Evolutionary conservation across 129 eudicot species (phyloP).

Genomic region (Lactuca sativa): DNA sequence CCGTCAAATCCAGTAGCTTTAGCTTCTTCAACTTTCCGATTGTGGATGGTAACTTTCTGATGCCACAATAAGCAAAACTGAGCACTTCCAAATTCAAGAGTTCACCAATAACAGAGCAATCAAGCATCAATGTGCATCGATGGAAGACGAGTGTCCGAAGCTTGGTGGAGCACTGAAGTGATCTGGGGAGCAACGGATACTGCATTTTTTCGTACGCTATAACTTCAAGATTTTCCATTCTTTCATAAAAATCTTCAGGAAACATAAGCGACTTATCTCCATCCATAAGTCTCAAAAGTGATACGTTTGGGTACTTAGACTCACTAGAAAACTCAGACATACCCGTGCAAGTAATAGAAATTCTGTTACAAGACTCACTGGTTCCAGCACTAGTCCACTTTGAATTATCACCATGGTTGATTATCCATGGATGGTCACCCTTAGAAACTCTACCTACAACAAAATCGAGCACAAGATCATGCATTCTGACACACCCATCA

Average conservation of each 20-base stretch:
- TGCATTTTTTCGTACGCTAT: not conserved
- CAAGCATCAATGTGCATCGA: not conserved
- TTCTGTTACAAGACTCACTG: not conserved
- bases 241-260: too few relatives aligned
- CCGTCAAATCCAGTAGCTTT: conserved; percentile 11
- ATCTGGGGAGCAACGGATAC: not conserved
- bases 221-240: too few relatives aligned
- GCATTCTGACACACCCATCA: too few relatives aligned
- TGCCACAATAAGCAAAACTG: not conserved
- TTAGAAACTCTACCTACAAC: not conserved
- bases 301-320: too few relatives aligned
- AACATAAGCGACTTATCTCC: too few relatives aligned
- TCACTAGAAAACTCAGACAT: not conserved
- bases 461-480: conserved; percentile 1
- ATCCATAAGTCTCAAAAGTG: too few relatives aligned
- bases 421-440: not conserved
- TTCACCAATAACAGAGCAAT: not conserved
- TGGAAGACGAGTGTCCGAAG: not conserved
- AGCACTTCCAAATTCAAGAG: conserved; percentile 7
- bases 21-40: not conserved
- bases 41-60: not conserved
- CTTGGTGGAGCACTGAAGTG: conserved; percentile 5
- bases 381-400: too few relatives aligned
- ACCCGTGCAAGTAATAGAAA: not conserved
- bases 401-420: not conserved